Conservation (phyloP, 2,329 filamentous ascomycete species). For the Penicillium glabrum region DNA sequence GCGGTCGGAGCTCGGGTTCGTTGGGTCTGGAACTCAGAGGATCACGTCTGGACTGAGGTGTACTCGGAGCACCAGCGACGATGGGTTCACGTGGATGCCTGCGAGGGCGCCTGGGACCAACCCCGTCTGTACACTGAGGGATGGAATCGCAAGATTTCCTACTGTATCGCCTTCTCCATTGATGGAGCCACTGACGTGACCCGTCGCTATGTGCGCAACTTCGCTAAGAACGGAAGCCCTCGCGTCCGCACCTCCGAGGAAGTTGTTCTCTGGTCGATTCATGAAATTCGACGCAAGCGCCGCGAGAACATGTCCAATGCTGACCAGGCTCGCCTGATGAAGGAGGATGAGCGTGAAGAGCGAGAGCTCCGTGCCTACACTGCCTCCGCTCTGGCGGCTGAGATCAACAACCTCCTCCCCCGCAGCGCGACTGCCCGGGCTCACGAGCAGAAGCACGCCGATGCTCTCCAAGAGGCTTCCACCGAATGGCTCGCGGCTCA, state of each 20-base stretch:
- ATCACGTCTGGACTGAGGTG: constrained; percentile 96
- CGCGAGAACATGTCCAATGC: constrained; percentile 77
- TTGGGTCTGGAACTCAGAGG: constrained; percentile 98
- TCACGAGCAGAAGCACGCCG: constrained; percentile 45
- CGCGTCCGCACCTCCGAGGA: constrained; percentile 82
- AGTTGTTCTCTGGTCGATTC: constrained; percentile 84
- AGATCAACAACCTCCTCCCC: constrained; percentile 46
- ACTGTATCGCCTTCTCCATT: constrained; percentile 94
- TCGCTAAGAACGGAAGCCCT: constrained; percentile 62
- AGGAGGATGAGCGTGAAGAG: constrained; percentile 52
- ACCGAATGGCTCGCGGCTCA: constrained; percentile 33
- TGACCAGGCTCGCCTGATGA: constrained; percentile 57
- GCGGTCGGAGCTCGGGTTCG: constrained; percentile 86
- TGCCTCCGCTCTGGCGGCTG: constrained; percentile 45
- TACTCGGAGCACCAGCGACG: constrained; percentile 91
- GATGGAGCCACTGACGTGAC: constrained; percentile 73
- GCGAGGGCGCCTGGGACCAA: constrained; percentile 94
- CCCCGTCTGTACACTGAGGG: constrained; percentile 89
- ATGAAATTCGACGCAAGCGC: constrained; percentile 84
- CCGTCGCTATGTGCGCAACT: constrained; percentile 60
- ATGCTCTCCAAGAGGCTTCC: constrained; percentile 35
- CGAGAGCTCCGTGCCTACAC: constrained; percentile 47
- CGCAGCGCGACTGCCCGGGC: constrained; percentile 25
- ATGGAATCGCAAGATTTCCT: constrained; percentile 95
- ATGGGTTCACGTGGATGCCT: constrained; percentile 96